Evolutionary conservation across 768 basidiomycete genomes (phyloP), one percentile per base, ranked within the genome.

Genomic region (Postia placenta): DNA sequence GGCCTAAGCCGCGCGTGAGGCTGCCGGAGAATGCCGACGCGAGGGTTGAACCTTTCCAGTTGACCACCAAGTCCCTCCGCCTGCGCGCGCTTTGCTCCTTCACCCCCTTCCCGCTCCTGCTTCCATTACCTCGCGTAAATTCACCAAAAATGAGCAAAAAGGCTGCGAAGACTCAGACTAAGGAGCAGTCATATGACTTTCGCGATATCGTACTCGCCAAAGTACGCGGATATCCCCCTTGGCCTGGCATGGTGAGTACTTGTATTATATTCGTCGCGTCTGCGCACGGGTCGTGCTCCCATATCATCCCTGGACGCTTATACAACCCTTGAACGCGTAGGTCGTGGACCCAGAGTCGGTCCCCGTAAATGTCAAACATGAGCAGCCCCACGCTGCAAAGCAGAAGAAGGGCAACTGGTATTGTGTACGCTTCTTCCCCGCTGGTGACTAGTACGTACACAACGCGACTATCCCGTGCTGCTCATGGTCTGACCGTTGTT

Each of bases 141-240:
- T 42, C 3, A 11, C 11, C 35, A 46, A 57, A 47, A 56, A 74
- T 74, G 70, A 72, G 66, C 70, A 82, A 80, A 74, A 83, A 82
- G 70, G 64, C 65, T 43, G 55, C 67, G 40, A 76, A 76, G 59
- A 58, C 72, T 37, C 59, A 62, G 49, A 36, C 54, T 12, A 56
- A 59, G 55, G 60, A 61, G 15, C 27, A 48, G 14, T 48, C 56
- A 26, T 95, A 88, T 65, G 74, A 76, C 20, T 63, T 76, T 48
- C 83, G 87, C 67, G 93, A 98, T 61, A 74, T 92, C 57, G 92
- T 98, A 33, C 80, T 97, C 52, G 92, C 80, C 22, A 94, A 95
- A 74, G 71, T 99, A 64, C 90, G 89, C 71, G 96, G 95, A 9
- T 97, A 75, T 71, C 92, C 96, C 1, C 77, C 87, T 3, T 99